phyloP scores from a whole-genome alignment of 176 grass and related monocot genomes.

The Zizania latifolia region DNA sequence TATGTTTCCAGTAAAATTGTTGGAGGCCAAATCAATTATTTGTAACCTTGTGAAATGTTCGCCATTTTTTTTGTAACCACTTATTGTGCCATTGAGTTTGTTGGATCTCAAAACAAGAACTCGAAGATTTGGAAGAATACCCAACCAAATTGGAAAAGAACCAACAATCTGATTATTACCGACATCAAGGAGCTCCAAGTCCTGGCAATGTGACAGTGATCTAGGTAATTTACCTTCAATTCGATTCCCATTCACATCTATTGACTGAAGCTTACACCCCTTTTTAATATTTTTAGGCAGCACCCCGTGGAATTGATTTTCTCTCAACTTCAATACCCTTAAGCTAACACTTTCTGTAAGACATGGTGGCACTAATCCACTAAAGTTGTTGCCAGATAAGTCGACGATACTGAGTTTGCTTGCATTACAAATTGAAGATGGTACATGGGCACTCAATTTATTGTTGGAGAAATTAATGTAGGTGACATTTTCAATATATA shows the following conservation, averaged over 20 bases:
- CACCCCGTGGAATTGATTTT: neutral
- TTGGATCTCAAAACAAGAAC: constrained; percentile 27
- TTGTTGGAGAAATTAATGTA: constrained; percentile 11
- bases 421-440: constrained; percentile 22
- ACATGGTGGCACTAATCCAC: constrained; percentile 8
- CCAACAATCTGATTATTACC: neutral
- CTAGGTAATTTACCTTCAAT: constrained; percentile 14
- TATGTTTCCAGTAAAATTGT: neutral
- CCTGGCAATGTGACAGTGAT: constrained; percentile 19
- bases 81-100: neutral
- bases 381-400: constrained; percentile 25
- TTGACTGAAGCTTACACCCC: neutral
- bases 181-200: constrained; percentile 10
- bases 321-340: neutral
- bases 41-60: constrained; percentile 1
- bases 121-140: neutral
- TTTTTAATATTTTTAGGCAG: neutral
- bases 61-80: accelerated
- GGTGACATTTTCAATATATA: neutral
- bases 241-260: constrained; percentile 24
- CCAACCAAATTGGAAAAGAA: constrained; percentile 33
- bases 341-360: neutral
- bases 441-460: constrained; percentile 10
- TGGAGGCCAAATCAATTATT: constrained; percentile 33
- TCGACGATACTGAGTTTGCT: neutral